phyloP scores from a whole-genome alignment of 805 yeast species.

The Ogataea pini region DNA sequence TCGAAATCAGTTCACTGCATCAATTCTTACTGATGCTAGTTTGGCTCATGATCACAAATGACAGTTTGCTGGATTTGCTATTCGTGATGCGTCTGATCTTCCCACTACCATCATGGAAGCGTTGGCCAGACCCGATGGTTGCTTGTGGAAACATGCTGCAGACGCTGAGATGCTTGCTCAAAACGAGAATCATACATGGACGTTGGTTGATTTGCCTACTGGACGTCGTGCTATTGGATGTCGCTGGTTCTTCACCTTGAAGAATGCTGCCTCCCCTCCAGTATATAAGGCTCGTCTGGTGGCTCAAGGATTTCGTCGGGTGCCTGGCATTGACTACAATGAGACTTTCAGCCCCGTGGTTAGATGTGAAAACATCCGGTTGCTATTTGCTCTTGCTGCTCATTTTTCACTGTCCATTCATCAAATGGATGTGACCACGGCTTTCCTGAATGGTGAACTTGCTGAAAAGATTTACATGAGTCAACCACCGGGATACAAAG shows the following conservation, averaged over 20 bases:
- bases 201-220: neutral
- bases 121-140: neutral
- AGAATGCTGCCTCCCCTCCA: neutral
- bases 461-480: slow-evolving; percentile 13
- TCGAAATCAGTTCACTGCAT: neutral
- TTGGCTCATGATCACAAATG: neutral
- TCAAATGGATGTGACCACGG: slow-evolving; percentile 21
- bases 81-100: neutral
- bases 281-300: slow-evolving; percentile 2
- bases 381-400: slow-evolving; percentile 1
- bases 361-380: neutral
- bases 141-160: neutral
- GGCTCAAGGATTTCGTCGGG: slow-evolving; percentile 5
- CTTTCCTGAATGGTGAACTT: slow-evolving; percentile 15
- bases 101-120: neutral
- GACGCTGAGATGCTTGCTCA: slow-evolving; percentile 1
- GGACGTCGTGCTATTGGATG: slow-evolving; percentile 7
- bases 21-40: neutral
- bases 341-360: slow-evolving; percentile 2
- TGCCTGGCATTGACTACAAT: neutral
- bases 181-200: neutral
- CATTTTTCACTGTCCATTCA: neutral
- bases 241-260: slow-evolving; percentile 2
- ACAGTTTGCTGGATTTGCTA: neutral
- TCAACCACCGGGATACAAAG: slow-evolving; percentile 2